Evolutionary conservation across 352 stramenopile species (phyloP).

Genomic region (Pythium oligandrum): DNA sequence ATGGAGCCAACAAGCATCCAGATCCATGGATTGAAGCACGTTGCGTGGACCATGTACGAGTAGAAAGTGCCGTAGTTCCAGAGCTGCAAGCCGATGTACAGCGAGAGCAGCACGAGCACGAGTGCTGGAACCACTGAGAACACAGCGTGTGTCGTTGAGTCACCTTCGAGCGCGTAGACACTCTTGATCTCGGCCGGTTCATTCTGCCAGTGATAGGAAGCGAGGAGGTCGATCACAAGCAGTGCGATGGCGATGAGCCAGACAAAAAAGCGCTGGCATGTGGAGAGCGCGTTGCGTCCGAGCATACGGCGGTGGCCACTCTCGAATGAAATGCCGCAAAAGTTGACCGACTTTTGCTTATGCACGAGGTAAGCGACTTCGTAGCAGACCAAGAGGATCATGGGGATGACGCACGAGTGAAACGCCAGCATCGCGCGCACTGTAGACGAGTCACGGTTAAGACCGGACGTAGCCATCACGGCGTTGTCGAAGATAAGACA

Average conservation of each 20-base stretch:
- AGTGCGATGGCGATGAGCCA: conserved; percentile 60
- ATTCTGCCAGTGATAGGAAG: conserved; percentile 57
- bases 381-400: conserved; percentile 86
- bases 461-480: conserved; percentile 70
- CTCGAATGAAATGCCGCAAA: conserved; percentile 88
- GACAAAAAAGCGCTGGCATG: conserved; percentile 57
- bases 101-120: conserved; percentile 58
- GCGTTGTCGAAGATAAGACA: conserved; percentile 78
- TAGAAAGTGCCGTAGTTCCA: conserved; percentile 87
- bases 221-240: conserved; percentile 65
- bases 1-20: conserved; percentile 82
- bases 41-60: conserved; percentile 81
- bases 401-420: conserved; percentile 76
- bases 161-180: conserved; percentile 70
- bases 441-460: conserved; percentile 45
- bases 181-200: conserved; percentile 43
- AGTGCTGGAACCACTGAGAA: conserved; percentile 61
- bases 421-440: conserved; percentile 78
- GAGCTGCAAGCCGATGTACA: conserved; percentile 70
- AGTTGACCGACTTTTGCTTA: conserved; percentile 89
- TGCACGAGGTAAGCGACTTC: conserved; percentile 88
- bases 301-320: conserved; percentile 48
- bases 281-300: conserved; percentile 38
- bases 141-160: conserved; percentile 45
- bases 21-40: conserved; percentile 86